Conservation (phyloP, 2,329 filamentous ascomycete genomes). For the Laburnicola sp. region DNA sequence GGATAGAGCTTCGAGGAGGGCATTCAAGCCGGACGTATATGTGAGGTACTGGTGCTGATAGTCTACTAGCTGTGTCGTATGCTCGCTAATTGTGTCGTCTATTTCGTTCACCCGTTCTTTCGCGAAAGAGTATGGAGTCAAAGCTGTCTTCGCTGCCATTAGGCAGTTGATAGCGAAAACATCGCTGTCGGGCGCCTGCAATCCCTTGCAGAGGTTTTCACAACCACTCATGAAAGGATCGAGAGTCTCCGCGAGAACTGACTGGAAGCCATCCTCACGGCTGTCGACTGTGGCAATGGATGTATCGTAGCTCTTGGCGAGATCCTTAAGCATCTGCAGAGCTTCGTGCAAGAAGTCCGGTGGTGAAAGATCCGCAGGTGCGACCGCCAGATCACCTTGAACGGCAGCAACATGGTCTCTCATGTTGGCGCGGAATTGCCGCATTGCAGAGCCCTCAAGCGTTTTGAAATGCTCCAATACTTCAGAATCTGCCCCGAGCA, state of each 20-base stretch:
- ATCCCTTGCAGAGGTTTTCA: constrained; percentile 65
- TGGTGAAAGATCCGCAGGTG: constrained; percentile 72
- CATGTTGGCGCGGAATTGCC: constrained; percentile 80
- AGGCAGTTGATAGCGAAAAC: constrained; percentile 77
- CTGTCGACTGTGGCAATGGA: constrained; percentile 64
- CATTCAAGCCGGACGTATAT: constrained; percentile 70
- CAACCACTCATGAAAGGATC: constrained; percentile 84
- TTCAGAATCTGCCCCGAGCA: constrained; percentile 70
- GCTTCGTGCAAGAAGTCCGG: constrained; percentile 82
- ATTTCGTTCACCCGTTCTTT: constrained; percentile 59
- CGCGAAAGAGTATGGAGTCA: constrained; percentile 68
- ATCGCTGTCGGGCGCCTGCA: constrained; percentile 62
- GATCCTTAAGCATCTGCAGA: constrained; percentile 72
- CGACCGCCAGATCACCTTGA: constrained; percentile 70
- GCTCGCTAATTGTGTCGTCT: constrained; percentile 58
- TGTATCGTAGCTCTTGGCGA: constrained; percentile 86
- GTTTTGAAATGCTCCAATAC: constrained; percentile 69
- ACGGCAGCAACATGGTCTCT: constrained; percentile 76
- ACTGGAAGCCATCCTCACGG: constrained; percentile 70
- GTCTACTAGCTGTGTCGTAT: constrained; percentile 62
- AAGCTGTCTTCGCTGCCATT: constrained; percentile 58
- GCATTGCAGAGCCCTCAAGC: constrained; percentile 75
- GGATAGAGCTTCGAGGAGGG: constrained; percentile 63
- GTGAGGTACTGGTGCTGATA: constrained; percentile 75
- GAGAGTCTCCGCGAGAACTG: constrained; percentile 75